Conservation (phyloP, 164 flowering plant species). For the Vitis rupestris region DNA sequence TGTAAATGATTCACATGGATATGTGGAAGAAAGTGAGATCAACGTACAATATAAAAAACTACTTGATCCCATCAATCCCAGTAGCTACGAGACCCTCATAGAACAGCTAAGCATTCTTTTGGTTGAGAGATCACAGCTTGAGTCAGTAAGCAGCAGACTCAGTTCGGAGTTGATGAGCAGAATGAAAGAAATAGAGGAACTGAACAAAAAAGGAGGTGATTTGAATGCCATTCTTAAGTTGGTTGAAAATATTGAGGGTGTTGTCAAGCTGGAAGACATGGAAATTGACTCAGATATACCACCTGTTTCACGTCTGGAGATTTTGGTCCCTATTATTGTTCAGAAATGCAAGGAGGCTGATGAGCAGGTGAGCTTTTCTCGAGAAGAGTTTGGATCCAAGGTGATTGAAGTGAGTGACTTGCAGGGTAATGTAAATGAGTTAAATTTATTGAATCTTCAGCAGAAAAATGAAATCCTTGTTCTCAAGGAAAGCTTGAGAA, state of each 20-base stretch:
- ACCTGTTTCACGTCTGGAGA: conserved; percentile 43
- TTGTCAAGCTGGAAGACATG: conserved; percentile 32
- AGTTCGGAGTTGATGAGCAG: conserved; percentile 41
- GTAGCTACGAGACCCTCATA: conserved; percentile 35
- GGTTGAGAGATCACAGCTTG: conserved; percentile 49
- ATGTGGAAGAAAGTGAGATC: conserved; percentile 24
- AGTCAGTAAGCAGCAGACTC: conserved; percentile 41
- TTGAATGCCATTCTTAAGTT: conserved; percentile 34
- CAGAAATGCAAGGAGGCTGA: conserved; percentile 49
- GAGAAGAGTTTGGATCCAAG: conserved; percentile 40
- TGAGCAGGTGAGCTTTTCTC: conserved; percentile 32
- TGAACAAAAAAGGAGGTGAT: conserved; percentile 36
- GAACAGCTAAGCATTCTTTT: conserved; percentile 39
- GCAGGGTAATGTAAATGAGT: conserved; percentile 45
- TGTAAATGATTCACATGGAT: conserved; percentile 26
- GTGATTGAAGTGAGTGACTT: conserved; percentile 38
- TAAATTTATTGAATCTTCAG: conserved; percentile 36
- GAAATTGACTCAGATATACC: conserved; percentile 24
- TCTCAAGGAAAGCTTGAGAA: conserved; percentile 55
- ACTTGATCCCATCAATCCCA: conserved; percentile 37
- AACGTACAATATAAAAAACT: conserved; percentile 19
- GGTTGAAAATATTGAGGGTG: conserved; percentile 43
- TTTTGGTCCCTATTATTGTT: conserved; percentile 48
- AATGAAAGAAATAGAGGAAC: conserved; percentile 43
- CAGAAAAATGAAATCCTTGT: conserved; percentile 50